Evolutionary conservation across 106 monocot genomes (phyloP), one percentile per base, ranked within the genome.

Genomic region (Acorus calamus): DNA sequence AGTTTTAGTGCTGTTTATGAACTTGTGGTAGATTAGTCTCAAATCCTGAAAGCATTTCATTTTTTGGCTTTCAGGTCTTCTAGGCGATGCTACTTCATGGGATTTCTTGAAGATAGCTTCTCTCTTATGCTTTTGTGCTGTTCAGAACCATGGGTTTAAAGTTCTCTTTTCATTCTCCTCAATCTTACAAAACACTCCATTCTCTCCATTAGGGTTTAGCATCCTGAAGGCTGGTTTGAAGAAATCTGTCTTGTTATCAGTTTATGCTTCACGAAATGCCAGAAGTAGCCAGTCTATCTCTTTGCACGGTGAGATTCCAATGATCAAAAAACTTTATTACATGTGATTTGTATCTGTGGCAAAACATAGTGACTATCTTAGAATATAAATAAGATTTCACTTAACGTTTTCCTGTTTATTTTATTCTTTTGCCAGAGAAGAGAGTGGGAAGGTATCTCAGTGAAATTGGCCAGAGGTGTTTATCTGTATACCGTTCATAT

Each of bases 141-240:
- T 94, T 46, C 94, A 94, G 67, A 89, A 82, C 70, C 89, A 94
- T 80, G 94, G 94, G 8, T 82, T 75, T 60, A 82, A 94, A 66
- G 77, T 87, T 77, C 84, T 94, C 42, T 73, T 84, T 73, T 84
- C 94, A 51, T 84, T 94, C 47, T 94, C 94, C 14, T 70, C 79
- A 63, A 84, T 94, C 62, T 73, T 94, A 50, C 81, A 90, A 66
- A 79, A 79, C 63, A 87, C 82, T 59, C 84, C 86, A 59, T 73
- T 54, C 72, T 73, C 76, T 70, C 94, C 94, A 62, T 74, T 94
- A 79, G 94, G 94, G 9, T 94, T 90, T 79, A 90, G 84, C 69
- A 90, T 90, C 47, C 65, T 94, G 67, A 89, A 81, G 74, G 89
- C 86, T 70, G 94, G 94, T 52, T 63, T 89, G 53, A 87, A 84